phyloP scores from a whole-genome alignment of 2,329 filamentous ascomycete species.

The Verticillium zaregamsianum region DNA sequence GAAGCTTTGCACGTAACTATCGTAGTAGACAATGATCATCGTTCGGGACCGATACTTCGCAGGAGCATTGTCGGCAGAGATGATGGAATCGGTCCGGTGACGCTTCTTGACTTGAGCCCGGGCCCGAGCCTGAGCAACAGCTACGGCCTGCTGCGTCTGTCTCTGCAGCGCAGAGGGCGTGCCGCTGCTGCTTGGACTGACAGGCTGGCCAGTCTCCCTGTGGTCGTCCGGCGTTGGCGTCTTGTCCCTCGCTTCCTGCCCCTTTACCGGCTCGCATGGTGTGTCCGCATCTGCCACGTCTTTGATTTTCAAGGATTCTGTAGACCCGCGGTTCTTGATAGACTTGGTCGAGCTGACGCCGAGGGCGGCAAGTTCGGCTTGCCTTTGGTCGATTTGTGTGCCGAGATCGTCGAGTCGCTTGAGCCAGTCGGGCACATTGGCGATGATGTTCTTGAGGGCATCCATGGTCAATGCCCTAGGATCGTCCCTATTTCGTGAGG shows the following conservation, averaged over 20 bases:
- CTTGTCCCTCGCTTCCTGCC: neutral
- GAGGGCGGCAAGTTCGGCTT: constrained; percentile 53
- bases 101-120: constrained; percentile 45
- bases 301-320: constrained; percentile 47
- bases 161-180: constrained; percentile 30
- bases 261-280: constrained; percentile 9
- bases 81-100: constrained; percentile 46
- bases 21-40: constrained; percentile 88
- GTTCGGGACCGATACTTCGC: constrained; percentile 64
- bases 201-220: constrained; percentile 13
- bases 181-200: constrained; percentile 24
- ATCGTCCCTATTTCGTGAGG: constrained; percentile 20
- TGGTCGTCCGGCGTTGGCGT: constrained; percentile 3
- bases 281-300: constrained; percentile 24
- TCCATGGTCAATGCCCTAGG: constrained; percentile 44
- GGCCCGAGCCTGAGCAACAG: constrained; percentile 39
- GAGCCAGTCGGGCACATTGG: constrained; percentile 57
- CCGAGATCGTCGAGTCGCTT: constrained; percentile 56
- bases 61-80: constrained; percentile 42
- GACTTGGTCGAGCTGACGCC: constrained; percentile 33
- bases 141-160: constrained; percentile 40
- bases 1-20: constrained; percentile 76
- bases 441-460: constrained; percentile 49
- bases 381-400: constrained; percentile 56
- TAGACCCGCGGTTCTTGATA: constrained; percentile 47